Evolutionary conservation across 306 rosid species (phyloP).

Genomic region (Dalbergia cochinchinensis): DNA sequence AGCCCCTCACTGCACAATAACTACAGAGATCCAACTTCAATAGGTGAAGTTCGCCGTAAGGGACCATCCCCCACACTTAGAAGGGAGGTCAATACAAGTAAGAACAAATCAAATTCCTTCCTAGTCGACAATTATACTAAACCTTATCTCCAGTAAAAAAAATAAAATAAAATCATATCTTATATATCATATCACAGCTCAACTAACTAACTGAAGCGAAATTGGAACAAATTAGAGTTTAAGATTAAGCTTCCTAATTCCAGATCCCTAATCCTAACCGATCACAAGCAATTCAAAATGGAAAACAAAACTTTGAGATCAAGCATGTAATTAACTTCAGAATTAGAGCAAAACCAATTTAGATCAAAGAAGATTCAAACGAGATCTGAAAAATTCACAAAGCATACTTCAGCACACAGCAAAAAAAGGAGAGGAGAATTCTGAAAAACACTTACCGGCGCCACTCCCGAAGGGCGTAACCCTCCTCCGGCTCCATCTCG

Average conservation of each 20-base stretch:
- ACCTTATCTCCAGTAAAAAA: background rate
- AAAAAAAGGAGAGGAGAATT: slow-evolving; percentile 5
- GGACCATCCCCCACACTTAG: too few species aligned
- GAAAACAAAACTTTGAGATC: slow-evolving; percentile 29
- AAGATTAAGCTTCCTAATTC: background rate
- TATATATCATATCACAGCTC: slow-evolving; percentile 30
- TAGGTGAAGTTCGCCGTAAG: background rate
- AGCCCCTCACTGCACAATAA: slow-evolving; percentile 20
- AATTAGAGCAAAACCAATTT: slow-evolving; percentile 6
- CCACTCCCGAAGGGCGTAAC: slow-evolving; percentile 91
- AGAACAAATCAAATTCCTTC: slow-evolving; percentile 29
- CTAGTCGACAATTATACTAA: slow-evolving; percentile 6
- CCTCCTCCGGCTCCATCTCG: slow-evolving; percentile 90
- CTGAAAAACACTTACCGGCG: slow-evolving; percentile 78
- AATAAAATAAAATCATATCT: slow-evolving; percentile 4
- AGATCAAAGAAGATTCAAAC: slow-evolving; percentile 58
- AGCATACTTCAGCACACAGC: background rate
- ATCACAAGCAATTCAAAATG: background rate
- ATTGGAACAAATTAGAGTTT: slow-evolving; percentile 23
- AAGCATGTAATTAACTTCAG: slow-evolving; percentile 2
- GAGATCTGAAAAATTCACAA: slow-evolving; percentile 50
- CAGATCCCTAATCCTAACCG: slow-evolving; percentile 7
- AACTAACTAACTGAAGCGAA: slow-evolving; percentile 36
- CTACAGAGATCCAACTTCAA: slow-evolving; percentile 40
- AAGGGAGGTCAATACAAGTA: background rate